Conservation (phyloP, 2,329 filamentous ascomycete species). For the Emmonsiellopsis sp. region DNA sequence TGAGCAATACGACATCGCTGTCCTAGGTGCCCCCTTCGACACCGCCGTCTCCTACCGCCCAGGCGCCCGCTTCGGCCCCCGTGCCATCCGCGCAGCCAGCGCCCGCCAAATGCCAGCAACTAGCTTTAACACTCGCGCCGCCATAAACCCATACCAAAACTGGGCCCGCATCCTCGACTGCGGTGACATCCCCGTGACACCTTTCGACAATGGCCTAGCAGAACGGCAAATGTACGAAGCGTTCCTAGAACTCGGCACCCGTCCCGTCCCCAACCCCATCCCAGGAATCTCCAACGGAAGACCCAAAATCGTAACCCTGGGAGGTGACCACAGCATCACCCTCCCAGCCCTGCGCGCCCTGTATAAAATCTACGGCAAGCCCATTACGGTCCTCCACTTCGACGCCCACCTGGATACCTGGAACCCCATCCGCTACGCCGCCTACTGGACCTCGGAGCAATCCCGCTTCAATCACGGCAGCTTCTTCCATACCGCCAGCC, state of each 20-base stretch:
- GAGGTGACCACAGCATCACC: constrained; percentile 64
- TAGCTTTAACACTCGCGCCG: constrained; percentile 73
- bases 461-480: constrained; percentile 77
- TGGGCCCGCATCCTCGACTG: constrained; percentile 80
- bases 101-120: constrained; percentile 70
- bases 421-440: constrained; percentile 70
- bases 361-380: constrained; percentile 51
- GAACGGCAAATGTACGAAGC: constrained; percentile 76
- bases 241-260: constrained; percentile 57
- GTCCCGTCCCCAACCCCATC: constrained; percentile 28
- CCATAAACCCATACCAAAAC: constrained; percentile 71
- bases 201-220: constrained; percentile 77
- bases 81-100: constrained; percentile 77
- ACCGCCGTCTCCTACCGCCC: constrained; percentile 63
- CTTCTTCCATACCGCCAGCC: constrained; percentile 83
- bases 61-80: constrained; percentile 72
- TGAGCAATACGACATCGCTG: constrained; percentile 59
- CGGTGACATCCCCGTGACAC: constrained; percentile 79
- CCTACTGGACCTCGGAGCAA: constrained; percentile 62
- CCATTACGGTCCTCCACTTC: constrained; percentile 65
- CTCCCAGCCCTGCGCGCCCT: constrained; percentile 61
- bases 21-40: constrained; percentile 66
- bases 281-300: constrained; percentile 26
- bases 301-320: constrained; percentile 57
- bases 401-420: constrained; percentile 77